These are phyloP conservation scores for Microthyrium microscopicum DNA, from an alignment of 2,329 filamentous ascomycete genomes.

Conservation along the genomic window DNA sequence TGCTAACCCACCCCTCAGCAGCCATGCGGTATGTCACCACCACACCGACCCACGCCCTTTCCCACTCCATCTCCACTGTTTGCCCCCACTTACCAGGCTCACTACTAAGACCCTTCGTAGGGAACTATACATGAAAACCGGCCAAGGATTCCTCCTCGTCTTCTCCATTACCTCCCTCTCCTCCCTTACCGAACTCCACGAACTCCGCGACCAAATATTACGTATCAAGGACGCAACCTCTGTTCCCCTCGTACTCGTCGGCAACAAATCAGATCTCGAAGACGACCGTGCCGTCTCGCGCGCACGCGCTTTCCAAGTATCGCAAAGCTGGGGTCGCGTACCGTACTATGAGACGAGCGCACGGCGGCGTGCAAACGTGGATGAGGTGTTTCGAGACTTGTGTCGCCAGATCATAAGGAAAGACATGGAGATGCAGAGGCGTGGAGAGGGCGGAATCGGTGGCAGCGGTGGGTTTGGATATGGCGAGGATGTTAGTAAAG, in stretches of 20 bases:
- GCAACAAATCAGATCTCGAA: constrained; percentile 82
- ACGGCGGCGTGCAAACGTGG: constrained; percentile 67
- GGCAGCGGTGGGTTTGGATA: constrained; percentile 1
- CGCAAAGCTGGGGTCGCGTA: constrained; percentile 71
- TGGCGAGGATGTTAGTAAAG: background rate
- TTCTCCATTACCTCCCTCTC: constrained; percentile 80
- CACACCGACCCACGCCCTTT: constrained; percentile 3
- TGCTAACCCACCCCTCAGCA: constrained; percentile 19
- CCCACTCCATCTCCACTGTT: background rate
- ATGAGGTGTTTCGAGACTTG: constrained; percentile 75
- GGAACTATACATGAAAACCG: constrained; percentile 85
- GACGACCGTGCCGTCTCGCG: constrained; percentile 67
- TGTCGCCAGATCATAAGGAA: constrained; percentile 69
- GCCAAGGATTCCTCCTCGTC: constrained; percentile 78
- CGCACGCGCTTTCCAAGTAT: constrained; percentile 65
- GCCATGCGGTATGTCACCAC: constrained; percentile 35
- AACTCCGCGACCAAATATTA: constrained; percentile 75
- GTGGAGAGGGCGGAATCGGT: background rate
- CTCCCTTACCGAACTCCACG: constrained; percentile 66
- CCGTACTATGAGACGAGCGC: constrained; percentile 88
- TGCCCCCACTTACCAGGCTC: background rate
- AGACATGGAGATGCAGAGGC: constrained; percentile 34
- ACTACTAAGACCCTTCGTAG: no score
- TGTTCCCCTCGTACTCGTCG: constrained; percentile 76
- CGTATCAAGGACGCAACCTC: constrained; percentile 80